These are phyloP conservation scores for Aspergillus awamori DNA, from an alignment of 2,329 filamentous ascomycete species.

Conservation along the genomic window DNA sequence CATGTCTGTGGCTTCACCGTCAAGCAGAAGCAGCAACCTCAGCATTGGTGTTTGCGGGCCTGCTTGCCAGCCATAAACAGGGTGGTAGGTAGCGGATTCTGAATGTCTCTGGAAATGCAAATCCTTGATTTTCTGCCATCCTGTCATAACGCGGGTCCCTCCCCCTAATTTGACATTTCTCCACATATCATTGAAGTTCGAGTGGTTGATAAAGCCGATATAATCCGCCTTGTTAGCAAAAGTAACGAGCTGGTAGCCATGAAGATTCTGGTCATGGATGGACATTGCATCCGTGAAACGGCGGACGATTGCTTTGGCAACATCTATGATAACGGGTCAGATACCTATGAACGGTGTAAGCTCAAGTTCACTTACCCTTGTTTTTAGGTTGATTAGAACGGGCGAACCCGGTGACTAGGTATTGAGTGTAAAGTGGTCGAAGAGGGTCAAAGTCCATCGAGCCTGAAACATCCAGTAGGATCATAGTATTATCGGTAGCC, in stretches of 20 bases:
- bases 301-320: conserved; percentile 9
- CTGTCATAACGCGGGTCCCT: conserved; percentile 7
- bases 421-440: conserved; percentile 2
- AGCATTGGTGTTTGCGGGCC: conserved; percentile 5
- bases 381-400: conserved; percentile 4
- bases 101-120: conserved; percentile 7
- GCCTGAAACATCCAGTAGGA: conserved; percentile 8
- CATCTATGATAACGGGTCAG: neutral
- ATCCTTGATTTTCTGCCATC: conserved; percentile 11
- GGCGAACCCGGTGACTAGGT: neutral
- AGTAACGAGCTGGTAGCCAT: conserved; percentile 10
- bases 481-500: conserved; percentile 7
- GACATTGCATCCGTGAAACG: conserved; percentile 7
- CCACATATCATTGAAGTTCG: conserved; percentile 3
- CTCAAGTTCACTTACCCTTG: neutral
- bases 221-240: conserved; percentile 2
- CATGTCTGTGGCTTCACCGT: conserved; percentile 11
- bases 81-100: conserved; percentile 4
- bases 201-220: conserved; percentile 9
- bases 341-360: neutral
- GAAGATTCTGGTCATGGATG: conserved; percentile 2
- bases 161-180: conserved; percentile 1
- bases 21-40: conserved; percentile 5
- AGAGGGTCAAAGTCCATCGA: conserved; percentile 7
- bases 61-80: conserved; percentile 10